Base-by-base conservation (phyloP, 805 yeast genomes). In the Saturnispora ahearnii region DNA sequence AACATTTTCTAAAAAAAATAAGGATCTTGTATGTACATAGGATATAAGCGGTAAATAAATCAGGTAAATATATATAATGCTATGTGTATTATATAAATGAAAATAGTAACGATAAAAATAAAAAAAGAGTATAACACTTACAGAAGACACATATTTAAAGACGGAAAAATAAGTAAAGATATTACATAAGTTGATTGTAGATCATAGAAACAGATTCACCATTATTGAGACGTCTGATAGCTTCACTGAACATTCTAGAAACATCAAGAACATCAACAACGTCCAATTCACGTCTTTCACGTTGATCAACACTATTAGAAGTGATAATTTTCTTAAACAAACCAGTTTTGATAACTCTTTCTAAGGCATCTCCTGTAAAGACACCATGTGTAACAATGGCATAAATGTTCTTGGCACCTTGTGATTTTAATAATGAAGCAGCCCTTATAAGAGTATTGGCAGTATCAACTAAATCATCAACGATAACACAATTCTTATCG, bases 171-270 rank as follows among this genome's bases (percentile, higher is more conserved):
- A 33, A 13, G n/a, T 44, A 36, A 12, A 12, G n/a, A 24, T 32
- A 9, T 59, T 54, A 78, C 79, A 80, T 76, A 2, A 81, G 95
- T 58, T 86, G 90, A 59, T 89, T 96, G 68, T 90, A 93, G 53
- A 93, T 72, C 87, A 88, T 84, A 18, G 95, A 84, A 15, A 93
- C 96, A 13, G 91, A 81, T 71, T 93, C 99, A 57, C 99, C 99
- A 59, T 93, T 93, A 66, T 93, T 96, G 46, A 93, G 91, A 65
- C 99, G 77, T 64, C 99, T 76, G 42, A 93, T 88, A 2, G 97
- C 91, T 67, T 93, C 99, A 15, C 95, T 96, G 59, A 93, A 84
- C 18, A 93, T 78, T 51, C 85, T 73, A 9, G 95, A 81, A 7
- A 93, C 93, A 59, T 93, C 99, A 59, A 93, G 71, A 9, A 91